These are phyloP conservation scores for Trichoderma cornu-damae DNA, from an alignment of 2,329 filamentous ascomycete species.

Conservation along the genomic window DNA sequence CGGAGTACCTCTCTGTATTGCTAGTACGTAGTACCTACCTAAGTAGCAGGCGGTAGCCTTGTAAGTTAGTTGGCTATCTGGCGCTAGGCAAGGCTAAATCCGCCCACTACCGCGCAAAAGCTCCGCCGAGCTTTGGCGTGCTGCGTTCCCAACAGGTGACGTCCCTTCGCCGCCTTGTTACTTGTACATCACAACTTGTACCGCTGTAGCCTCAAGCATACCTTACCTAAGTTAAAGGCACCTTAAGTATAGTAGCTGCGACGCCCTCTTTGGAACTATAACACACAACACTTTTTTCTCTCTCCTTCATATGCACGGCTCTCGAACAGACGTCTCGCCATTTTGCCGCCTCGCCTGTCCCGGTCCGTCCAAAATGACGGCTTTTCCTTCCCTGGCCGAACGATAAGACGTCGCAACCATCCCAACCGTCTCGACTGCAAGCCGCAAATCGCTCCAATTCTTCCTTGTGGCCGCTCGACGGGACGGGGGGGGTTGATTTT, in stretches of 20 bases:
- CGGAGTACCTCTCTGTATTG: too few species aligned
- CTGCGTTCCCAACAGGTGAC: background rate
- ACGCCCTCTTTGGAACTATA: background rate
- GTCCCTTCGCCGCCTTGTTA: slow-evolving; percentile 2
- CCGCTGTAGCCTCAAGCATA: too few species aligned
- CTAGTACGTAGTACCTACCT: too few species aligned
- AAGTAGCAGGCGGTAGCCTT: too few species aligned
- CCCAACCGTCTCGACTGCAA: background rate
- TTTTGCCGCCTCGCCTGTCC: background rate
- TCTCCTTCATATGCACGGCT: background rate
- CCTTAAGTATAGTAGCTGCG: too few species aligned
- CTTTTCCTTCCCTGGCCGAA: slow-evolving; percentile 10
- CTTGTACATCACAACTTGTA: too few species aligned
- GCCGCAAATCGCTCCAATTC: background rate
- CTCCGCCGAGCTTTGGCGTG: too few species aligned
- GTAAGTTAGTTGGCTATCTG: too few species aligned
- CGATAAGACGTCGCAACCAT: slow-evolving; percentile 13
- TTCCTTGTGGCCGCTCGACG: background rate
- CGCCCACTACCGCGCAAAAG: background rate
- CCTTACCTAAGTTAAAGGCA: too few species aligned
- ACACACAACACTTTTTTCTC: too few species aligned
- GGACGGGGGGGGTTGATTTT: background rate
- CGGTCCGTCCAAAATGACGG: slow-evolving; percentile 18
- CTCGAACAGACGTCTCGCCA: background rate
- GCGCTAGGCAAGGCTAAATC: background rate